Evolutionary conservation across 108 stramenopile genomes (phyloP), one percentile per base, ranked within the genome.

Genomic region (Cyclotella choctawhatcheeana): DNA sequence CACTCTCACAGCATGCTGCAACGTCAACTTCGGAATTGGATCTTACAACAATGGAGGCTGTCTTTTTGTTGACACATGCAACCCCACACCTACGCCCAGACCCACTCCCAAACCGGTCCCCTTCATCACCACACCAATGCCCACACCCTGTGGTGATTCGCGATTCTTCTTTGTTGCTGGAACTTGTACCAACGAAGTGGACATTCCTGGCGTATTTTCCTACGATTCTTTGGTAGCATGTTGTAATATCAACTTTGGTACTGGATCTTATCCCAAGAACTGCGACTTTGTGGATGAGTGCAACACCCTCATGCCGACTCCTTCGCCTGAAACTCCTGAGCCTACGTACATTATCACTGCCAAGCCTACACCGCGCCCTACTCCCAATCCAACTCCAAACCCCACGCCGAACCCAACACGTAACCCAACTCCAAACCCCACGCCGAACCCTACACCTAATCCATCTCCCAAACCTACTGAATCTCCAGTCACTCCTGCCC

Each of bases 261-360:
- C 16, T 12, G 27, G 27, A 25, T 45, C 63, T 18, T 48, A 34
- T 20, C 10, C 8, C 0, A 32, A 32, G 10, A 22, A 17, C 34
- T 64, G 63, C 27, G 34, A 44, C 31, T 64, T 30, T 29, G 63
- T 64, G 29, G 63, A 64, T 32, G 21, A 40, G 1, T 64, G 63
- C 45, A 31, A 45, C 34, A 60, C 59, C 7, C 59, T 35, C 18
- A 34, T 58, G 32, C 29, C 56, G 0, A 5, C 56, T 1, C 56
- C 31, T 33, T 17, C 27, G 25, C 56, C 56, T 31, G n/a, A n/a
- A n/a, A n/a, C n/a, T 52, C 51, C 51, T 22, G 1, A n/a, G 1
- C 51, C 51, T 10, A 22, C n/a, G 21, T 10, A 40, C 6, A 58
- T 2, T 12, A 7, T n/a, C 20, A 58, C 56, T 32, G 31, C 56